phyloP scores from a whole-genome alignment of 331 rosid genomes.

The Pyrus hybrid region DNA sequence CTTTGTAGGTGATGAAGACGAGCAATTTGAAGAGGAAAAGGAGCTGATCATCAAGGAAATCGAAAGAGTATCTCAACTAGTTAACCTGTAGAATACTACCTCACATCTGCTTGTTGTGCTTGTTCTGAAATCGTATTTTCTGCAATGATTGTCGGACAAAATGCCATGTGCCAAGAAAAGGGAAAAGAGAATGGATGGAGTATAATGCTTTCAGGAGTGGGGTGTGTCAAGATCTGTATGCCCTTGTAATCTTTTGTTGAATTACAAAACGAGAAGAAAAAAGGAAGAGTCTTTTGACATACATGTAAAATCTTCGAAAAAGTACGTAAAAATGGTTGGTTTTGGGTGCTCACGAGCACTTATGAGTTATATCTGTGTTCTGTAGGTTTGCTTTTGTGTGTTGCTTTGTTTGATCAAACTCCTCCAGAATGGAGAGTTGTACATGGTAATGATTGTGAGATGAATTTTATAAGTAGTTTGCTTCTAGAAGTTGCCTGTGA shows the following conservation, averaged over 20 bases:
- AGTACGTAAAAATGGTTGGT: neutral
- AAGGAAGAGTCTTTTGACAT: neutral
- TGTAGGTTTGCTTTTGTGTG: neutral
- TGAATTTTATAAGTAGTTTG: neutral
- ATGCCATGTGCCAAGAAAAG: neutral
- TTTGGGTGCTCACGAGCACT: neutral
- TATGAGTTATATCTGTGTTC: too few species aligned
- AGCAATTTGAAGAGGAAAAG: conserved; percentile 90
- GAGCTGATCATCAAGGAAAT: conserved; percentile 82
- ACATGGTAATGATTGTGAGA: neutral
- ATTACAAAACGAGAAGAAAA: neutral
- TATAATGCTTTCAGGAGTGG: neutral
- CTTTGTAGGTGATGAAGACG: conserved; percentile 82
- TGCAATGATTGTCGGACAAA: conserved; percentile 12
- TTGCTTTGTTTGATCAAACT: neutral
- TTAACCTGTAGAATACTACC: conserved; percentile 17
- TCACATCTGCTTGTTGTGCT: conserved; percentile 7
- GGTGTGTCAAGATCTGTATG: neutral
- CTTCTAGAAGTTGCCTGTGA: neutral
- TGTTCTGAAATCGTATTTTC: conserved; percentile 3
- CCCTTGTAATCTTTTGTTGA: neutral
- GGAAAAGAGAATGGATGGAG: neutral
- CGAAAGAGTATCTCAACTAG: conserved; percentile 28
- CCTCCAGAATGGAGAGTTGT: neutral
- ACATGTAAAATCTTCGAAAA: neutral